phyloP scores from a whole-genome alignment of 768 basidiomycete species.

The Amylocystis lapponica region DNA sequence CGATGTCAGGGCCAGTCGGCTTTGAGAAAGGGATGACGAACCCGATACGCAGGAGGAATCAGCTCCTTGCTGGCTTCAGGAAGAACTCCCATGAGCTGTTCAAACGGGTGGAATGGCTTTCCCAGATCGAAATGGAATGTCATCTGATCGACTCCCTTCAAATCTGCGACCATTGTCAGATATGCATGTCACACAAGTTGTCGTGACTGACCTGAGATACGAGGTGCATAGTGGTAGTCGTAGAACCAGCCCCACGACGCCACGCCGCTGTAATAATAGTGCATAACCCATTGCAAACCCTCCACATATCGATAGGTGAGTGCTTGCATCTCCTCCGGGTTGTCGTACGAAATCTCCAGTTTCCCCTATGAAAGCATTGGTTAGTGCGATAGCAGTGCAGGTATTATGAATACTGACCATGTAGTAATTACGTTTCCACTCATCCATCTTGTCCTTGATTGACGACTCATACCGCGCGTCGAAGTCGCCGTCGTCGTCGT shows the following conservation, averaged over 20 bases:
- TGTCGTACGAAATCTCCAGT: slow-evolving; percentile 71
- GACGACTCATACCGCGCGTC: slow-evolving; percentile 73
- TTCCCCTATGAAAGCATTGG: slow-evolving; percentile 56
- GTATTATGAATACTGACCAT: slow-evolving; percentile 44
- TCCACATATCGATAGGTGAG: slow-evolving; percentile 82
- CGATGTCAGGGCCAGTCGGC: background rate
- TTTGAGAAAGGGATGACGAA: slow-evolving; percentile 28
- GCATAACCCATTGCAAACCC: slow-evolving; percentile 98
- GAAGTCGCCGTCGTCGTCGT: slow-evolving; percentile 67
- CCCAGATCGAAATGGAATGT: slow-evolving; percentile 84
- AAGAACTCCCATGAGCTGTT: slow-evolving; percentile 97
- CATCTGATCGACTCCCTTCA: slow-evolving; percentile 65
- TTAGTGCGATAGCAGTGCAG: slow-evolving; percentile 1
- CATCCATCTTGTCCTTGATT: slow-evolving; percentile 78
- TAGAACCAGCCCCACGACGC: slow-evolving; percentile 99
- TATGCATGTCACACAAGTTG: background rate
- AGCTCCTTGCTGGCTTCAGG: slow-evolving; percentile 87
- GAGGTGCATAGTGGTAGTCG: slow-evolving; percentile 94
- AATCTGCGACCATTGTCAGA: slow-evolving; percentile 39
- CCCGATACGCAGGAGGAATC: slow-evolving; percentile 82
- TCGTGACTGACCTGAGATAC: slow-evolving; percentile 74
- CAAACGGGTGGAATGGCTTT: slow-evolving; percentile 84
- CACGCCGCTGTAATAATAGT: slow-evolving; percentile 97
- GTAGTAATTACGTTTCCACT: slow-evolving; percentile 92
- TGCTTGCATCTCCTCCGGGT: slow-evolving; percentile 60